Evolutionary conservation across 768 basidiomycete species (phyloP).

Genomic region (Grammothele lineata): DNA sequence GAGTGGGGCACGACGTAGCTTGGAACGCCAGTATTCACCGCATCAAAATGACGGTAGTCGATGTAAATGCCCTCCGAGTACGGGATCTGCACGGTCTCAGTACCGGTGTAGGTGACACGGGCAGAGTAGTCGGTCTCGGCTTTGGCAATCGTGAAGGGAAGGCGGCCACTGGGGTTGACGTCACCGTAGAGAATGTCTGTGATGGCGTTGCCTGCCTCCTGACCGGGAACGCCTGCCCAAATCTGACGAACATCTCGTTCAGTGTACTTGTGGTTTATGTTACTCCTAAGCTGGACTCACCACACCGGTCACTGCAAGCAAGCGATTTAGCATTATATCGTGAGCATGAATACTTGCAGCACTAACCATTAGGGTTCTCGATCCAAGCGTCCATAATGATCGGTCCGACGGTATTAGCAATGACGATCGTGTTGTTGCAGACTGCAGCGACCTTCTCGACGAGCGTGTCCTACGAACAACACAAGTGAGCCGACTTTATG

Average conservation of each 20-base stretch:
- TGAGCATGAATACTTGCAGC: no score
- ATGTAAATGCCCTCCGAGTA: slow-evolving; percentile 58
- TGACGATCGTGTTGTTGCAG: slow-evolving; percentile 61
- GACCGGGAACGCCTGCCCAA: slow-evolving; percentile 40
- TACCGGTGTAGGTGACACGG: slow-evolving; percentile 32
- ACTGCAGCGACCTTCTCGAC: slow-evolving; percentile 47
- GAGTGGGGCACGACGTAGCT: no score
- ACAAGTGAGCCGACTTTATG: not conserved
- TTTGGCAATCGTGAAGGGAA: slow-evolving; percentile 51
- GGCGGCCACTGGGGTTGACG: slow-evolving; percentile 43
- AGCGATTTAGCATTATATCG: no score
- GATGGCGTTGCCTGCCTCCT: slow-evolving; percentile 40
- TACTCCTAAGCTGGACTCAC: slow-evolving; percentile 5
- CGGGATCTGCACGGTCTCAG: slow-evolving; percentile 39
- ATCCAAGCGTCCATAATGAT: slow-evolving; percentile 44
- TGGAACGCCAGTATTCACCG: slow-evolving; percentile 15
- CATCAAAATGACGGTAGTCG: slow-evolving; percentile 57
- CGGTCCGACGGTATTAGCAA: slow-evolving; percentile 63
- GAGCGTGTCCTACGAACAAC: slow-evolving; percentile 19
- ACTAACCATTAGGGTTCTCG: slow-evolving; percentile 41
- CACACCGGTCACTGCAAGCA: slow-evolving; percentile 17
- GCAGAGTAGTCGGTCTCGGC: slow-evolving; percentile 50
- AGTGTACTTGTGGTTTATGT: no score
- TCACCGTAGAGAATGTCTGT: slow-evolving; percentile 47
- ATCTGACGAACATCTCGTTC: slow-evolving; percentile 12